Conservation (phyloP, 176 grass and related monocot genomes). For the Musa acuminata region DNA sequence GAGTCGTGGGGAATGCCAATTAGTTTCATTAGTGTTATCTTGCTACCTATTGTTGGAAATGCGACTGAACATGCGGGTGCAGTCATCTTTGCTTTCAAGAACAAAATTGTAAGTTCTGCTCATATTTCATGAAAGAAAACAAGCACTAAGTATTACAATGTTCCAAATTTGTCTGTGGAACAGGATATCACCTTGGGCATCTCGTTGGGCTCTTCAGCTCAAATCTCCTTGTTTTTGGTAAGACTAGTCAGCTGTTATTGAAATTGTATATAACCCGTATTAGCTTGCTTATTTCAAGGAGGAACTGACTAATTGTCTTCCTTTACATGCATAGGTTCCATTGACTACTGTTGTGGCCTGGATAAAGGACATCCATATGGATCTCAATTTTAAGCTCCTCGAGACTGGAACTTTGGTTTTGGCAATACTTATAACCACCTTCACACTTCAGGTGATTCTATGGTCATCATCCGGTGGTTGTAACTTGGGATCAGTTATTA, state of each 20-base stretch:
- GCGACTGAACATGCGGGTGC: slow-evolving; percentile 12
- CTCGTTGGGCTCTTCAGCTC: slow-evolving; percentile 8
- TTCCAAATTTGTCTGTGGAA: neutral
- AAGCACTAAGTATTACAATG: too few species aligned
- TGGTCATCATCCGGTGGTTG: neutral
- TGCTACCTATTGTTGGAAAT: slow-evolving; percentile 20
- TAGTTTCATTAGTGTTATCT: slow-evolving; percentile 9
- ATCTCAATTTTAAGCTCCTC: slow-evolving; percentile 14
- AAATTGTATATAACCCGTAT: neutral
- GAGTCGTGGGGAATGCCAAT: slow-evolving; percentile 1
- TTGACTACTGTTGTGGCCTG: slow-evolving; percentile 5
- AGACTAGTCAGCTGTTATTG: neutral
- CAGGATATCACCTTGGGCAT: slow-evolving; percentile 17
- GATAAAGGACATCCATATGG: slow-evolving; percentile 7
- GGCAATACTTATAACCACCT: slow-evolving; percentile 17
- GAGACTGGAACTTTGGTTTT: slow-evolving; percentile 9
- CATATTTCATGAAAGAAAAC: too few species aligned
- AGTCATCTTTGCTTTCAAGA: slow-evolving; percentile 23
- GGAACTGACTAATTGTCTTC: neutral
- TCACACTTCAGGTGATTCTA: slow-evolving; percentile 8
- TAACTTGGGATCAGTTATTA: neutral
- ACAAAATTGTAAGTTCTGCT: slow-evolving; percentile 5
- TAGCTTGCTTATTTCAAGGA: neutral
- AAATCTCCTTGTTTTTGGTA: slow-evolving; percentile 17
- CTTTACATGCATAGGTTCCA: slow-evolving; percentile 3